Base-by-base conservation (phyloP, 129 eudicot genomes). In the Ambrosia trifida region DNA sequence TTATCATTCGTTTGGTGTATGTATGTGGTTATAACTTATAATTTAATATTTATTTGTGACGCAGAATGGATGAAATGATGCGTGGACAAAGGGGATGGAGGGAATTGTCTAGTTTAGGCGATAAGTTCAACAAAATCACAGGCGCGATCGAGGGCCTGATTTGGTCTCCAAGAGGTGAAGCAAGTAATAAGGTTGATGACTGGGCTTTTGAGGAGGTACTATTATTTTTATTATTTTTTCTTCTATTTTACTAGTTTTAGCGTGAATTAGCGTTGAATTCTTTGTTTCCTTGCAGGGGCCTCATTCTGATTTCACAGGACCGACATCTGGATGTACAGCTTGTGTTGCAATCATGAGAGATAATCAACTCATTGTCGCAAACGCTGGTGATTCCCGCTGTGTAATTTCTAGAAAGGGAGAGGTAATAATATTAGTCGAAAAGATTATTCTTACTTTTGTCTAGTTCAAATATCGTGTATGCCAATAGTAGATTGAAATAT, bases 31-130 rank as follows among this genome's bases (percentile, higher is more conserved):
- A 51, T 51, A 17, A 1, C 61, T 20, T 19, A 6, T 19, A 54
- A 20, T 7, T 51, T 5, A 17, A 51, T 17, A 2, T 51, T 8
- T 17, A 17, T 0, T 11, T 51, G 58, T 4, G 17, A 49, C 14
- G 81, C 85, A 95, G 99, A 84, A 95, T 95, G 99, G 99, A 90
- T 83, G 99, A 95, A 72, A 95, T 95, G 99, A 95, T 95, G 99
- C 88, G 94, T 33, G 99, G 99, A 43, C 99, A 95, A 79, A 83
- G 99, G 86, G 99, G 99, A 33, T 95, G 99, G 99, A 90, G 99
- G 82, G 99, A 95, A 62, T 83, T 95, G 49, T 92, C 99, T 35
- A 54, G 85, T 75, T 80, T 95, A 62, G 99, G 99, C 17, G 99
- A 95, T 78, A 90, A 79, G 73, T 75, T 88, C 31, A 90, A 95